Evolutionary conservation across 441 rosid species (phyloP), one percentile per base, ranked within the genome.

Genomic region (Capsella rubella): DNA sequence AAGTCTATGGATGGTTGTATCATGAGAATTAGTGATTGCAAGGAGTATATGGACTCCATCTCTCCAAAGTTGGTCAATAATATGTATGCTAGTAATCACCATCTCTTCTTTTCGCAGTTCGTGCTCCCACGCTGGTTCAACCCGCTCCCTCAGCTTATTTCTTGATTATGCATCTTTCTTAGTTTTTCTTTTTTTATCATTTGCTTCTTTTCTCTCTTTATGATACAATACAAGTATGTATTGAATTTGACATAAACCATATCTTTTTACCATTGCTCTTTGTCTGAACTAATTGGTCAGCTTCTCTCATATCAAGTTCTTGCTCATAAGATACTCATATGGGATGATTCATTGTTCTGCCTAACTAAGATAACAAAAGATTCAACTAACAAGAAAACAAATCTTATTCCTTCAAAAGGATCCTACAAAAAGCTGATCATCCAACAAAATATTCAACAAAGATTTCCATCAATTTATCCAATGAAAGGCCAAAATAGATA

Each of bases 401-500:
- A 57, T 66, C 55, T 74, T 29, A 49, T 37, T 56, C 66, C 57
- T 64, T 55, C 65, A 73, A 55, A 55, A 47, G 45, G 53, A 74
- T 50, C 67, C 25, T 45, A 32, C 63, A 59, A 67, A 67, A 67
- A 43, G 10, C 79, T 59, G 49, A 7, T 51, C 73, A 67, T 51
- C 21, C 56, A 21, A 51, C 64, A 71, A 50, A 50, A 61, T 71
- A 37, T 28, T 12, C 75, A 61, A 51, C 11, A 11, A 61, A 61
- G 75, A 39, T 71, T 52, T 31, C 45, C 35, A 55, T 42, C 43
- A 60, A 53, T 27, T 9, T 34, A 69, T 63, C 79, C 64, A 45
- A 62, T 61, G 49, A 34, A 68, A 62, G 58, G 58, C 70, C 70
- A 69, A 76, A 69, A 76, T 62, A 76, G 56, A 55, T 63, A 69